Evolutionary conservation across 2,329 filamentous ascomycete genomes (phyloP).

Genomic region (Cladophialophora psammophila): DNA sequence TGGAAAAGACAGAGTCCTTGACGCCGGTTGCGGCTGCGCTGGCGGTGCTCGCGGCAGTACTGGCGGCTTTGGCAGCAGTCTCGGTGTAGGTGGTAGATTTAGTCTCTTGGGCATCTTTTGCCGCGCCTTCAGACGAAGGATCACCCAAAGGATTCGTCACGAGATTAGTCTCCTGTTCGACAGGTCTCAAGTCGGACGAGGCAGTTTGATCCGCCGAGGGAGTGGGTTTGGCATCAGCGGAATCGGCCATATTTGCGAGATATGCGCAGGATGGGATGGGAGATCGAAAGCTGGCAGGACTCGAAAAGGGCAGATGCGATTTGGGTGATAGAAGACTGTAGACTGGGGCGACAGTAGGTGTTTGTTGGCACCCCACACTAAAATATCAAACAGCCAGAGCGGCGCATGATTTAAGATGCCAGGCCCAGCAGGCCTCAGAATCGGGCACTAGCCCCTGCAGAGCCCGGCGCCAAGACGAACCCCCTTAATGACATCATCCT

Average conservation of each 20-base stretch:
- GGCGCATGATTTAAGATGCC: slow-evolving; percentile 12
- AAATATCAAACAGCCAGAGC: slow-evolving; percentile 1
- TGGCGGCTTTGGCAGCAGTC: slow-evolving; percentile 37
- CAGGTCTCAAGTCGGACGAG: slow-evolving; percentile 35
- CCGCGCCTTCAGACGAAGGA: slow-evolving; percentile 30
- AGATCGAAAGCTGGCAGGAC: background rate
- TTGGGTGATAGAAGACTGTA: background rate
- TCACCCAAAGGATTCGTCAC: slow-evolving; percentile 37
- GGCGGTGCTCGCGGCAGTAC: slow-evolving; percentile 36
- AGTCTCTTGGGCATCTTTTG: slow-evolving; percentile 31
- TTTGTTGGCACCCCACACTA: slow-evolving; percentile 22
- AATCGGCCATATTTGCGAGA: slow-evolving; percentile 34
- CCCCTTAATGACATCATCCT: slow-evolving; percentile 7
- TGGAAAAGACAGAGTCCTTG: slow-evolving; percentile 79
- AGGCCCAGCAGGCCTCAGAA: background rate
- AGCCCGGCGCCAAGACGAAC: background rate
- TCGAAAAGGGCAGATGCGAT: slow-evolving; percentile 1
- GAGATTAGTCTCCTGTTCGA: slow-evolving; percentile 38
- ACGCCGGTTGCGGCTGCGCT: slow-evolving; percentile 41
- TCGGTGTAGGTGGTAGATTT: slow-evolving; percentile 36
- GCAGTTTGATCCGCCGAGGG: slow-evolving; percentile 37
- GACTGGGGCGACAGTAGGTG: slow-evolving; percentile 2
- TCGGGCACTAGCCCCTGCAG: background rate
- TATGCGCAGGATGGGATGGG: slow-evolving; percentile 10
- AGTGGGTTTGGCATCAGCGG: slow-evolving; percentile 37